These are phyloP conservation scores for Pyrenophora tritici-repentis DNA, from an alignment of 2,329 filamentous ascomycete genomes.

Conservation along the genomic window DNA sequence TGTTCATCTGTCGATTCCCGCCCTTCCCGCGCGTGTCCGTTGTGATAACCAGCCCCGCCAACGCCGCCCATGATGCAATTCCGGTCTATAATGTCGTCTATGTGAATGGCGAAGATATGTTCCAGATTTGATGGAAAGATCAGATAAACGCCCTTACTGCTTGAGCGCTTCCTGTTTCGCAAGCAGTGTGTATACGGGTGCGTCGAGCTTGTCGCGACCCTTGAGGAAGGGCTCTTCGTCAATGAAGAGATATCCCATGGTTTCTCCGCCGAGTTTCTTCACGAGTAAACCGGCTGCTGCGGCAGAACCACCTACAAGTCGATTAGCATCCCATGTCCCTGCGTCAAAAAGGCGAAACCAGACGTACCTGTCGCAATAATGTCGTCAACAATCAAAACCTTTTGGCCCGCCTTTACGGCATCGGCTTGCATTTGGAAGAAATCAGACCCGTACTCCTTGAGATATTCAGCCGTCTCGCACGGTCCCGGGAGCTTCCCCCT, in stretches of 20 bases:
- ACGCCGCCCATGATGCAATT: slow-evolving; percentile 31
- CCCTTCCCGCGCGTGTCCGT: not conserved
- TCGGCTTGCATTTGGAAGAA: slow-evolving; percentile 94
- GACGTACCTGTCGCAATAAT: slow-evolving; percentile 94
- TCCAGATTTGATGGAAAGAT: not conserved
- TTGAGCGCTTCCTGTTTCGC: slow-evolving; percentile 58
- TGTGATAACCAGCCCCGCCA: slow-evolving; percentile 12
- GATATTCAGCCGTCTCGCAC: slow-evolving; percentile 80
- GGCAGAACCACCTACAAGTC: slow-evolving; percentile 78
- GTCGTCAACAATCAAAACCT: slow-evolving; percentile 92
- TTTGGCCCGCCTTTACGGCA: slow-evolving; percentile 82
- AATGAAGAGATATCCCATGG: slow-evolving; percentile 91
- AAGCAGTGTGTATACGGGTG: slow-evolving; percentile 82
- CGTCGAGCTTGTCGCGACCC: slow-evolving; percentile 85
- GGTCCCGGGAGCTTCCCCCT: slow-evolving; percentile 92
- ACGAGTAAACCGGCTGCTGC: slow-evolving; percentile 86
- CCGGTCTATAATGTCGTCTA: slow-evolving; percentile 19
- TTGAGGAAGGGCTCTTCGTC: slow-evolving; percentile 94
- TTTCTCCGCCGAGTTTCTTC: slow-evolving; percentile 79
- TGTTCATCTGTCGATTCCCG: not conserved
- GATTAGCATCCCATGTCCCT: slow-evolving; percentile 9
- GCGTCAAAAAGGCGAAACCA: not conserved
- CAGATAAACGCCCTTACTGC: slow-evolving; percentile 2
- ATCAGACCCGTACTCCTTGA: slow-evolving; percentile 96
- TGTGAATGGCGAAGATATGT: not conserved